Evolutionary conservation across 1,284 basidiomycete species (phyloP), one percentile per base, ranked within the genome.

Genomic region (Vanrija sp.): DNA sequence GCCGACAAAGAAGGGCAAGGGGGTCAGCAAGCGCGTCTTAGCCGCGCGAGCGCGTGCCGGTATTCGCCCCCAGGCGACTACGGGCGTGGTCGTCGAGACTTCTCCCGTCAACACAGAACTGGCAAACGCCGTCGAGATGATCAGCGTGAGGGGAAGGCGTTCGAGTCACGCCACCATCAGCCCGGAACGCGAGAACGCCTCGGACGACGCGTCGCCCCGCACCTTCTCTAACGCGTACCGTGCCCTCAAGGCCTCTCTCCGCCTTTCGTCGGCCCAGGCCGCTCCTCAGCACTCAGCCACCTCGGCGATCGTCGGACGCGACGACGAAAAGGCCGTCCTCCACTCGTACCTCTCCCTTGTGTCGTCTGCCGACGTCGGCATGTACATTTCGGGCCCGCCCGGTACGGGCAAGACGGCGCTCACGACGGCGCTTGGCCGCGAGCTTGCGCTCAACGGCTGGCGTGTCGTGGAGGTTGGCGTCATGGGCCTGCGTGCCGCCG

Each of bases 371-470:
- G 67, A 69, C 43, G 67, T 68, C 7, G 69, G 67, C 10, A 64
- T 72, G 63, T 77, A 77, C 54, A 63, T 77, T 15, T 75, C 75
- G 14, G 76, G 76, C 2, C 72, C 74, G 3, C 76, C 76, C 4
- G 76, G 75, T 18, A 77, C 76, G 0, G 76, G 76, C 49, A 77
- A 77, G 66, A 77, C 76, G 19, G 76, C 75, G 7, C 59, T 73
- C 18, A 67, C 75, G 9, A 71, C 71, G 6, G 66, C 68, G 9
- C 49, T 72, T 2, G 70, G 68, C 2, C 53, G 67, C 15, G 63
- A 66, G 22, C 54, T 69, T 42, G 47, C 54, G 0, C 44, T 19
- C 0, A 41, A 63, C 31, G 71, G 70, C 0, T 75, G 72, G 73
- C 59, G 60, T 16, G 63, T 72, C 9, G 65, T 69, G 16, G 69